Evolutionary conservation across 768 basidiomycete species (phyloP).

Genomic region (Suillus plorans): DNA sequence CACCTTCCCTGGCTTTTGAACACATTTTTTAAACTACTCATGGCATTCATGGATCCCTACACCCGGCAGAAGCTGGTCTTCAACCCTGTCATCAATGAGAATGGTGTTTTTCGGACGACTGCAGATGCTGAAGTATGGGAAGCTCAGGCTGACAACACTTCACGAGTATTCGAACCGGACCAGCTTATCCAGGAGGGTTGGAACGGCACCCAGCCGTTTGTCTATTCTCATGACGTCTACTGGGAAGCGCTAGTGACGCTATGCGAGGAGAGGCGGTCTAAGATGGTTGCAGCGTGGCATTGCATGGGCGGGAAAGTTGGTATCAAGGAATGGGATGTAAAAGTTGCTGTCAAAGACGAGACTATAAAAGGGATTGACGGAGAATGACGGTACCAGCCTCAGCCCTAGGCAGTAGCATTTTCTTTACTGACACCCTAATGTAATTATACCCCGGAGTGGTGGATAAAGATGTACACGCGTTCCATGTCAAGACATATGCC

Average conservation of each 20-base stretch:
- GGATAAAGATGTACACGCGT: too few species aligned
- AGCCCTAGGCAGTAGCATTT: background rate
- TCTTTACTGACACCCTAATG: background rate
- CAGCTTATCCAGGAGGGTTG: constrained; percentile 72
- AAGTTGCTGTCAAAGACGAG: constrained; percentile 32
- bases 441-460: background rate
- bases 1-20: constrained; percentile 81
- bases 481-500: too few species aligned
- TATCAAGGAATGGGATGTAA: constrained; percentile 78
- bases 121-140: constrained; percentile 15
- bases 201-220: constrained; percentile 65
- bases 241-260: constrained; percentile 65
- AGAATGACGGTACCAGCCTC: background rate
- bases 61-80: constrained; percentile 76
- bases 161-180: constrained; percentile 57
- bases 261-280: constrained; percentile 48
- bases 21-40: constrained; percentile 75
- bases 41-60: constrained; percentile 80
- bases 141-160: background rate
- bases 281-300: constrained; percentile 62
- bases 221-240: constrained; percentile 73
- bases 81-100: constrained; percentile 47
- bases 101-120: constrained; percentile 26
- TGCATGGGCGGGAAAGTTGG: constrained; percentile 68
- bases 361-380: background rate